A percentile compares a stretch with the other conserved stretches of the same genome.
These are phyloP conservation scores for Pisolithus orientalis DNA, from an alignment of 768 basidiomycete species.

Conservation along the genomic window DNA sequence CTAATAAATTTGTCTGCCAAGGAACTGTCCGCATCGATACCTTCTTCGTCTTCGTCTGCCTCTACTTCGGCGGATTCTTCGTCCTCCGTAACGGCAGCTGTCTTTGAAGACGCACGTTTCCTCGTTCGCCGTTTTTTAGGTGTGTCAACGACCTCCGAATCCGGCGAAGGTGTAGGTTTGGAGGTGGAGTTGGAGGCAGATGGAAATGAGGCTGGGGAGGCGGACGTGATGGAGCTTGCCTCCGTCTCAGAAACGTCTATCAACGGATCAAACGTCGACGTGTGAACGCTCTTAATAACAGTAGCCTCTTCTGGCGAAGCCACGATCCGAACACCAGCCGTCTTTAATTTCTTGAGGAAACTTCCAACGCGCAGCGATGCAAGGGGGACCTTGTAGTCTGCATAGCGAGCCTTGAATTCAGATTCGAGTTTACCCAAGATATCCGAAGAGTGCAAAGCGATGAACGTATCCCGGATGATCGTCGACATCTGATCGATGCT, in stretches of 20 bases:
- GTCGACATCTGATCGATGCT: conserved; percentile 84
- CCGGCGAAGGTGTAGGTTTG: neutral
- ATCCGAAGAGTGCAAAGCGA: conserved; percentile 84
- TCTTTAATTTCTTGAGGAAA: conserved; percentile 35
- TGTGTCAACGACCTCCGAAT: neutral
- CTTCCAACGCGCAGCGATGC: conserved; percentile 33
- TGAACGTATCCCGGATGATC: conserved; percentile 89
- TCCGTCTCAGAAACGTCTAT: conserved; percentile 34
- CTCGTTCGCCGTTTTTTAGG: neutral
- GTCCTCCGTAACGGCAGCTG: neutral
- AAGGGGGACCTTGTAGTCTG: conserved; percentile 62
- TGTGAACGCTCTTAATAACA: conserved; percentile 11
- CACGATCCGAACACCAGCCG: conserved; percentile 40
- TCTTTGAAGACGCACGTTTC: neutral
- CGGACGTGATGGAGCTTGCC: conserved; percentile 20
- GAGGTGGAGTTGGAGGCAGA: neutral
- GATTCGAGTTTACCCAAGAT: conserved; percentile 63
- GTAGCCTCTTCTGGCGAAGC: conserved; percentile 36
- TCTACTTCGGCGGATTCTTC: conserved; percentile 1
- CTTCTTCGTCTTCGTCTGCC: conserved; percentile 19
- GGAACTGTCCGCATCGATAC: conserved; percentile 20
- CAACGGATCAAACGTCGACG: conserved; percentile 25
- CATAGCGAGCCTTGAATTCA: conserved; percentile 82
- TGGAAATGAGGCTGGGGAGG: neutral
- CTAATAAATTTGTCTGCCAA: conserved; percentile 59